These are phyloP conservation scores for Lactarius akahatsu DNA, from an alignment of 768 basidiomycete species.

Conservation along the genomic window DNA sequence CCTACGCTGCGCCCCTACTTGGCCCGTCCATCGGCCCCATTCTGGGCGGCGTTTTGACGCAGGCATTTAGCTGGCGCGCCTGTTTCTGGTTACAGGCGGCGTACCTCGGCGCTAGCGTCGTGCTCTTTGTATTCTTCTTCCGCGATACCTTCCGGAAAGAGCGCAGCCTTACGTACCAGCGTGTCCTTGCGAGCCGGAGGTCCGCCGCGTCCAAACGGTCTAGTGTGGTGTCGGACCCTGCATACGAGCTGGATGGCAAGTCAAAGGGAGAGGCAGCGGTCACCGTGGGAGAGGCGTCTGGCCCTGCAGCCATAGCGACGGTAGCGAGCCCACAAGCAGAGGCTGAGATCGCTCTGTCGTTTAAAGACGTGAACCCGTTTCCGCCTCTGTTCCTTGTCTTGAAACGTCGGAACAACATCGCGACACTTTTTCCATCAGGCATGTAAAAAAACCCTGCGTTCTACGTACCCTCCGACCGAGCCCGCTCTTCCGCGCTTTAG, in stretches of 20 bases:
- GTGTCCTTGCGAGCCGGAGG: conserved; percentile 49
- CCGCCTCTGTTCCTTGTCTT: conserved; percentile 60
- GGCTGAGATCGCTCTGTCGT: conserved; percentile 49
- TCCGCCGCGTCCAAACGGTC: conserved; percentile 30
- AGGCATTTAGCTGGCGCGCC: conserved; percentile 72
- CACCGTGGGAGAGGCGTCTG: not conserved
- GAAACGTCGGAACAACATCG: conserved; percentile 62
- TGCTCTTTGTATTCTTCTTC: conserved; percentile 65
- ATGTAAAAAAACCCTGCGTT: conserved; percentile 24
- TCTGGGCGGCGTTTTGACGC: conserved; percentile 65
- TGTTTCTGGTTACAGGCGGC: conserved; percentile 81
- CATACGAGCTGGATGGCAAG: not conserved
- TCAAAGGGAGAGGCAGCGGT: not conserved
- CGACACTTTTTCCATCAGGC: conserved; percentile 68
- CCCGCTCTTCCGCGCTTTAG: conserved; percentile 37
- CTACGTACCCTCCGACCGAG: not conserved
- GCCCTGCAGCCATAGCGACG: not conserved
- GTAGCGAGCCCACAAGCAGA: conserved; percentile 25
- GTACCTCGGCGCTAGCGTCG: conserved; percentile 52
- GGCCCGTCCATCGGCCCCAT: conserved; percentile 70
- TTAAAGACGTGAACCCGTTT: conserved; percentile 75
- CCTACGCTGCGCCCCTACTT: conserved; percentile 75
- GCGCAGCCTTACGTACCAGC: conserved; percentile 78
- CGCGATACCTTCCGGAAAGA: conserved; percentile 82
- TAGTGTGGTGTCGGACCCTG: conserved; percentile 31